Evolutionary conservation across 163 green algal genomes (phyloP), one percentile per base, ranked within the genome.

Genomic region (Scenedesmus sp.): DNA sequence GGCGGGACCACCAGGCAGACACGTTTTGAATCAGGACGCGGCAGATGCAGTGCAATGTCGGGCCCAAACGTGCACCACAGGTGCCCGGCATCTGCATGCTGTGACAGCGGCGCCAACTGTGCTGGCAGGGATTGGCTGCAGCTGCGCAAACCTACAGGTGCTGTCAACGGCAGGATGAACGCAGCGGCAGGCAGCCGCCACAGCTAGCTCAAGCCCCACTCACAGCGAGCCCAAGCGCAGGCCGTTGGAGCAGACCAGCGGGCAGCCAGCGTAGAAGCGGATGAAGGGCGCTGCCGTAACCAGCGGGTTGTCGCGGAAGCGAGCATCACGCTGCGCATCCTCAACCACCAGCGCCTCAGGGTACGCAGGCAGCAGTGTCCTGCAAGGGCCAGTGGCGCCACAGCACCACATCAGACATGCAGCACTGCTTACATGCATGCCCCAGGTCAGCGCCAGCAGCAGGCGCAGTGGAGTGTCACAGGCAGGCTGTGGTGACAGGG

Each of bases 281-380:
- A 97, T 96, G 93, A 92, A 89, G 10, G 95, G 95, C 1, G 83
- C 52, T 1, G 93, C 93, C 52, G 90, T 84, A n/a, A 97, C 96
- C 56, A 97, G 92, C 1, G 92, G 89, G 92, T 97, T 97, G 83
- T 93, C 83, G 26, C 90, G 89, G 82, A 97, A 97, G 91, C 96
- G 95, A 20, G 94, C 95, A 91, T 98, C 97, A 88, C 94, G 84
- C 56, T 91, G 88, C 0, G 96, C 95, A 55, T 98, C 95, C 88
- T 96, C 90, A 60, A 98, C 96, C 60, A 98, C 96, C 81, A 98
- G 93, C 62, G 97, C 94, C 89, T 96, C 94, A 2, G 96, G 96
- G 76, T 94, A 92, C 54, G 94, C 81, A 0, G 96, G 96, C 73
- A 98, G 92, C 82, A 98, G 94, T 2, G 96, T 98, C 95, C 94